These are phyloP conservation scores for Salix dunnii DNA, from an alignment of 345 rosid species.

Conservation along the genomic window DNA sequence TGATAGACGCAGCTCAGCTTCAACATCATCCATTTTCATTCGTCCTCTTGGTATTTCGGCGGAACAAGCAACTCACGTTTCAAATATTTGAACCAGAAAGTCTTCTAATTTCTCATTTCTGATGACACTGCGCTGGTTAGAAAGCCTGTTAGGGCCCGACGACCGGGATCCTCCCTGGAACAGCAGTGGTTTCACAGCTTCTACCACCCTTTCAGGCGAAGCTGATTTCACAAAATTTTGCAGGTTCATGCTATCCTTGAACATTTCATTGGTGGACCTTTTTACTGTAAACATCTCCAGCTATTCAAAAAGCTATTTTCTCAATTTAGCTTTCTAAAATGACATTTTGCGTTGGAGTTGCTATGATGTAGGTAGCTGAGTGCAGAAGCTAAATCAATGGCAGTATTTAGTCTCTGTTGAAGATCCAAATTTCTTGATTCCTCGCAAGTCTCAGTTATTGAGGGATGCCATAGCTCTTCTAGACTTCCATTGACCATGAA, in stretches of 20 bases:
- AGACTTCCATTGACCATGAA: not conserved
- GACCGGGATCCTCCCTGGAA: not conserved
- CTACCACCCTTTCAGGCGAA: slow-evolving; percentile 6
- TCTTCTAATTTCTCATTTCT: not conserved
- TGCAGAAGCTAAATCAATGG: slow-evolving; percentile 8
- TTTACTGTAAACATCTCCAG: slow-evolving; percentile 11
- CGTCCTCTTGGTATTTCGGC: not conserved
- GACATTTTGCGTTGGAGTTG: too few relatives aligned
- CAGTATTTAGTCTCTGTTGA: not conserved
- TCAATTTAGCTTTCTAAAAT: too few relatives aligned
- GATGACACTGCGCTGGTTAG: too few relatives aligned
- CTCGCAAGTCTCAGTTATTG: not conserved
- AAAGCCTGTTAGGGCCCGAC: not conserved
- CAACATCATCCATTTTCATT: not conserved
- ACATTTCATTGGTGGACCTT: slow-evolving; percentile 1
- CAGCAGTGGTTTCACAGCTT: not conserved
- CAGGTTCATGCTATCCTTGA: not conserved
- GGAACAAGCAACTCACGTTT: not conserved
- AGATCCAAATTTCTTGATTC: not conserved
- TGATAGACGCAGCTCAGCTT: not conserved
- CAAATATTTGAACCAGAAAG: not conserved
- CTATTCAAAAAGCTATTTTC: accelerated
- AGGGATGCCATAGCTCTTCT: not conserved
- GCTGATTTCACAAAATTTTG: not conserved
- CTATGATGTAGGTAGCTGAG: not conserved